Evolutionary conservation across 305 asterid genomes (phyloP).

Genomic region (Coffea humblotiana): DNA sequence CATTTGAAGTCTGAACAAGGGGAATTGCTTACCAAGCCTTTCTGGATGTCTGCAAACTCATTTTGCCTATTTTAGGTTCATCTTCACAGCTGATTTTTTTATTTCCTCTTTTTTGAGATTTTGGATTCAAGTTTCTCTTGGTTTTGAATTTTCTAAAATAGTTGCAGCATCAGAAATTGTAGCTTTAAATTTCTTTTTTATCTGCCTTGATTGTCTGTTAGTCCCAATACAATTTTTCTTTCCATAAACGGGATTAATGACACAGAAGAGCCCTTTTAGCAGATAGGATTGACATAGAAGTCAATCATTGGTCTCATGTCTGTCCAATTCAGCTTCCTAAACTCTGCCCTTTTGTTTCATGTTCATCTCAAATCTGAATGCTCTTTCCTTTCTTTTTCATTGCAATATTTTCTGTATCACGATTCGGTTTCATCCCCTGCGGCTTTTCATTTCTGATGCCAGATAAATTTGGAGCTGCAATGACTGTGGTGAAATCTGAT

Average conservation of each 20-base stretch:
- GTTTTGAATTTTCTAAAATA: too few species aligned
- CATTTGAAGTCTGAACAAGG: slow-evolving; percentile 68
- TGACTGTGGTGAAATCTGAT: slow-evolving; percentile 76
- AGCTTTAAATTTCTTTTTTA: too few species aligned
- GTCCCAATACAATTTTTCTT: too few species aligned
- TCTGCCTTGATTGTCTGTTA: too few species aligned
- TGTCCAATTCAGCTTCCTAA: neutral
- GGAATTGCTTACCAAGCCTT: slow-evolving; percentile 66
- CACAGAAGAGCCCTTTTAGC: neutral
- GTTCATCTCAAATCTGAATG: neutral
- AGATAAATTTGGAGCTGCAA: slow-evolving; percentile 88
- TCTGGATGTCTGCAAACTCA: slow-evolving; percentile 79
- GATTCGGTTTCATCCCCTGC: neutral
- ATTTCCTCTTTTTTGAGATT: neutral
- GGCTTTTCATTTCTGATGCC: slow-evolving; percentile 24
- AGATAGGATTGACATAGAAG: neutral
- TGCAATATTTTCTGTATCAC: neutral
- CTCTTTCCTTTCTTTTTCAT: neutral
- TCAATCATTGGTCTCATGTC: neutral
- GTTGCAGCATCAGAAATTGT: too few species aligned
- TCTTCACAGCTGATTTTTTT: neutral
- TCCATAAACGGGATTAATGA: neutral
- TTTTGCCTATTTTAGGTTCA: slow-evolving; percentile 79
- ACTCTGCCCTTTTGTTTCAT: neutral
- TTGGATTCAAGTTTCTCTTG: neutral